Base-by-base conservation (phyloP, 129 eudicot genomes). In the Tagetes erecta region DNA sequence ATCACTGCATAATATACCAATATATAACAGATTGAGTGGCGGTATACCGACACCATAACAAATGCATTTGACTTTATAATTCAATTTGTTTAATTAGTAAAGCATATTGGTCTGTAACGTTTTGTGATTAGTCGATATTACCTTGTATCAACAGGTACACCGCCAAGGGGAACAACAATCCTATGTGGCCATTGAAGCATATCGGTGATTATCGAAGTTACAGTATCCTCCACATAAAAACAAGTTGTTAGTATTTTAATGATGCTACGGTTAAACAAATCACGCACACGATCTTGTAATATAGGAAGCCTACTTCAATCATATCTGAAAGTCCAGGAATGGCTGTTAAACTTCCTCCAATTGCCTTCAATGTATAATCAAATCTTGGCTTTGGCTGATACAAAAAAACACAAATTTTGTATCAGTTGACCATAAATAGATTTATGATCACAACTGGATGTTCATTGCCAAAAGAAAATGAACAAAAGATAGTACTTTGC, bases 171-270 rank as follows among this genome's bases (percentile, higher is more conserved):
- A 72, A 94, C 97, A 83, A 94, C 98, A 84, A 94, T 94, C 70
- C 98, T 86, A 83, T 94, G 98, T 9, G 98, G 98, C 98, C 98
- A 94, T 76, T 90, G 91, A 34, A 94, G 96, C 88, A 89, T 94
- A 74, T 94, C 98, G 3, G 85, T 88, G 36, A 94, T 89, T 47
- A 94, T 94, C 51, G 98, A 69, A 33, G 85, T 67, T 46, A 94
- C 97, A 46, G 96, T 94, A 78, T 90, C 98, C 98, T 94, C 44
- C 51, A 67, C 59, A 80, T 11, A 73, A 50, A 38, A 64, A 8
- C 63, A 65, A 64, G 8, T 38, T 9, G 71, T 51, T 39, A 47
- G 13, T 4, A 37, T 52, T 64, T 44, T 27, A 39, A 33, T 41
- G 51, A 74, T 50, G 38, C 50, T 10, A 34, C 3, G 50, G 10